These are phyloP conservation scores for Asterionellopsis glacialis DNA, from an alignment of 108 stramenopile species.

Conservation along the genomic window DNA sequence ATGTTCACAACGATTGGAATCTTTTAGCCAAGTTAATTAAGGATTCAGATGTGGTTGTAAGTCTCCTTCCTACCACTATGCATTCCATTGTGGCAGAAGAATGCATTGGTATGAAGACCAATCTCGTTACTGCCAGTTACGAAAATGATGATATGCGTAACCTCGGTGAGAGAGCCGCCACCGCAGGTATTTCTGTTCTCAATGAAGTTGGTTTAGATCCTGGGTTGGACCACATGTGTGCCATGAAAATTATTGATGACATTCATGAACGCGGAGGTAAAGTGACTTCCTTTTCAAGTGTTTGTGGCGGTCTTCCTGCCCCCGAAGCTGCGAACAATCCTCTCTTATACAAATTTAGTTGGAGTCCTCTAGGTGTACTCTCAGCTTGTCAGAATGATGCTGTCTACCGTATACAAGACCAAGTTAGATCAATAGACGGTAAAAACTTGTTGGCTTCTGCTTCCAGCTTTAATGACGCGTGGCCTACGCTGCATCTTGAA, in stretches of 20 bases:
- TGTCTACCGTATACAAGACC: slow-evolving; percentile 36
- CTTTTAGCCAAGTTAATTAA: slow-evolving; percentile 44
- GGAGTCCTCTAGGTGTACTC: slow-evolving; percentile 85
- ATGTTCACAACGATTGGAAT: slow-evolving; percentile 30
- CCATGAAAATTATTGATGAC: slow-evolving; percentile 78
- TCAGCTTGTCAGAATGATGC: slow-evolving; percentile 69
- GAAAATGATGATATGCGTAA: slow-evolving; percentile 63
- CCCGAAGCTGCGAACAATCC: slow-evolving; percentile 81
- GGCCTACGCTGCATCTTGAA: slow-evolving; percentile 63
- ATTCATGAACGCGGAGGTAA: slow-evolving; percentile 55
- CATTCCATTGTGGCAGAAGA: slow-evolving; percentile 62
- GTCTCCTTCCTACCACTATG: slow-evolving; percentile 79
- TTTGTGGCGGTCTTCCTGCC: slow-evolving; percentile 82
- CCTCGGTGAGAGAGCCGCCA: slow-evolving; percentile 27
- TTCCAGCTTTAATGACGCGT: slow-evolving; percentile 42
- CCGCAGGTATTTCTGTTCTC: slow-evolving; percentile 60
- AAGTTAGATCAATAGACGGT: slow-evolving; percentile 25
- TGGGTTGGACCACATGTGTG: slow-evolving; percentile 81
- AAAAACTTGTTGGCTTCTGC: slow-evolving; percentile 44
- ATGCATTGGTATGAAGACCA: slow-evolving; percentile 43
- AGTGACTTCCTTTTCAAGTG: slow-evolving; percentile 60
- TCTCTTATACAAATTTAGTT: slow-evolving; percentile 85
- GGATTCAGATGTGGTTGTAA: slow-evolving; percentile 68
- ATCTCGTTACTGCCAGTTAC: slow-evolving; percentile 83
- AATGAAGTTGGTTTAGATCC: slow-evolving; percentile 91